A percentile compares a stretch with the other conserved stretches of the same genome.
Conservation (phyloP, 495 filamentous ascomycete genomes). For the Penicillium subrubescens region DNA sequence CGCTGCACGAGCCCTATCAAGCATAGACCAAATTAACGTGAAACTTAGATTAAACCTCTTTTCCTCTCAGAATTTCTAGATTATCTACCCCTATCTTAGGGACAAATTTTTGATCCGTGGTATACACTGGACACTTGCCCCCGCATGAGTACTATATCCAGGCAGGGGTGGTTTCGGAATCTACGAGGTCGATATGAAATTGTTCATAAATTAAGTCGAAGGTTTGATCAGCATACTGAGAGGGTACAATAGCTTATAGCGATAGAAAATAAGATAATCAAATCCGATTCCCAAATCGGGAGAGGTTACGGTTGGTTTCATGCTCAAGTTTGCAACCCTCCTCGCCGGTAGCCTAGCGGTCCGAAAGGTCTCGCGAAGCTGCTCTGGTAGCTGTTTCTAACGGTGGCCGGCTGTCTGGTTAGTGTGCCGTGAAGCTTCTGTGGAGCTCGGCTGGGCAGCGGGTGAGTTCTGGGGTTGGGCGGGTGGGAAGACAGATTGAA, state of each 20-base stretch:
- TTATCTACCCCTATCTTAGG: neutral
- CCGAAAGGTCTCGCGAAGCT: neutral
- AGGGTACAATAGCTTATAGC: no score
- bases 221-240: no score
- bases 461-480: no score
- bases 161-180: no score
- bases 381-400: neutral
- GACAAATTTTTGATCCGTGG: neutral
- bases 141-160: no score
- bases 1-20: constrained; percentile 15
- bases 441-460: neutral
- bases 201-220: no score
- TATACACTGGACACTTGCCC: neutral
- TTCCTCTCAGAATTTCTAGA: neutral
- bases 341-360: neutral
- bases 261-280: no score
- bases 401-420: neutral
- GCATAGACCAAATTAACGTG: constrained; percentile 9
- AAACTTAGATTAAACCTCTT: neutral
- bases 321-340: neutral
- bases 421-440: neutral
- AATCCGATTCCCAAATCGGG: no score
- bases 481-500: no score
- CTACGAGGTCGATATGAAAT: no score
- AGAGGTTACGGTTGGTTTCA: no score